Evolutionary conservation across 2,329 filamentous ascomycete genomes (phyloP), one percentile per base, ranked within the genome.

Genomic region (Exophiala bonariae): DNA sequence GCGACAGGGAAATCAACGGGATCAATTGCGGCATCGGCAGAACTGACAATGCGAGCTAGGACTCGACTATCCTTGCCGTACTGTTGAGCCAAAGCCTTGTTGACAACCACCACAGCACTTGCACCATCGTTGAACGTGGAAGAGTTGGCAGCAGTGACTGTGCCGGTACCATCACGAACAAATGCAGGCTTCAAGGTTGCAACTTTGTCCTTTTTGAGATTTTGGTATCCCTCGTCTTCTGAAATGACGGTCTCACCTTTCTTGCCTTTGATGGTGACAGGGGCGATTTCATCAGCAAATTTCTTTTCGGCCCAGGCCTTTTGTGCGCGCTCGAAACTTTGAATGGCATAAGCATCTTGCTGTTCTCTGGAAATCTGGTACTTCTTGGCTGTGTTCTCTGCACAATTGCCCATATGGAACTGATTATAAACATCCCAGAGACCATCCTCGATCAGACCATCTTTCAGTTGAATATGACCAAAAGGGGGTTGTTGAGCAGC

Each of bases 331-430:
- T 89, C 81, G 70, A 96, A 99, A 3, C 87, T 93, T 66, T 82
- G 79, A 52, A 96, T 90, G 11, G 93, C 89, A 64, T 95, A 97
- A 55, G 86, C 79, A 62, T 99, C 93, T 72, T 99, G 93, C 66
- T 87, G 83, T 68, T 96, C 83, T 11, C 93, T 78, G 7, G 86
- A 85, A 54, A 99, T 80, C 1, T 79, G 74, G 68, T 89, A 80
- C 61, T 91, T 92, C 77, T 95, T 96, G 38, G 88, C 93, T 2
- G 92, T 96, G 58, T 86, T 89, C 74, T 99, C 93, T 13, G 91
- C 91, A 65, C 93, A 99, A 60, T 93, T 90, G 34, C 93, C 93
- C 93, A 99, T 99, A 71, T 97, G 93, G 63, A 96, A 87, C 65
- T 96, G 82, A 67, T 95, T 90, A 70, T 96, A 99, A 11, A 96